Percentiles rank a stretch among this genome's conserved stretches.
Evolutionary conservation across 179 eudicot species (phyloP).

Genomic region (Nepenthes alata): DNA sequence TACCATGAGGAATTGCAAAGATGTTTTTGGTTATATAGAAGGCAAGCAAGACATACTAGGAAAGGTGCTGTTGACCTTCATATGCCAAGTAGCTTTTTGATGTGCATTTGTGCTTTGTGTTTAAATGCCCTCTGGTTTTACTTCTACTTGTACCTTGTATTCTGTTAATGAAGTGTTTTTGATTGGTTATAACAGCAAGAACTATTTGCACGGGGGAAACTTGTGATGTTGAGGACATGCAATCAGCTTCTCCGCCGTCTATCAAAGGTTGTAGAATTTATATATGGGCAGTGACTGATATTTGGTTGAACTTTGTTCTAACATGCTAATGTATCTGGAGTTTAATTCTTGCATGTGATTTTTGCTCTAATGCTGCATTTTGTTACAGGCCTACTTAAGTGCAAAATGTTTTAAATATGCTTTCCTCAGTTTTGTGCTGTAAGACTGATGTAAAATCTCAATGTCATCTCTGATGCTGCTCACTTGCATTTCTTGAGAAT

Average conservation of each 20-base stretch:
- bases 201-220: slow-evolving; percentile 92
- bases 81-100: background rate
- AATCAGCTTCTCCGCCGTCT: slow-evolving; percentile 98
- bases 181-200: slow-evolving; percentile 52
- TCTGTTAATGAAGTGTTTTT: slow-evolving; percentile 7
- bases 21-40: slow-evolving; percentile 89
- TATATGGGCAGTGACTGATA: background rate
- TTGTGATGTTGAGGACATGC: slow-evolving; percentile 98
- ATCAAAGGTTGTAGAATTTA: slow-evolving; percentile 53
- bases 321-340: background rate
- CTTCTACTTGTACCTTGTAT: slow-evolving; percentile 1
- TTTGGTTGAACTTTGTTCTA: background rate
- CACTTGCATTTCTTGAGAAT: no score
- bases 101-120: slow-evolving; percentile 1
- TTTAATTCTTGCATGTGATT: background rate
- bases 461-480: no score
- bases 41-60: slow-evolving; percentile 97
- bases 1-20: slow-evolving; percentile 95
- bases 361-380: background rate
- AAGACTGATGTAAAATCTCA: background rate
- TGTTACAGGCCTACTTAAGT: background rate
- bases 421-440: background rate
- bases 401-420: background rate
- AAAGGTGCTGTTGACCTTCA: slow-evolving; percentile 35
- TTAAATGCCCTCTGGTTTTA: background rate